phyloP scores from a whole-genome alignment of 495 filamentous ascomycete species.

The Rostrohypoxylon terebratum region DNA sequence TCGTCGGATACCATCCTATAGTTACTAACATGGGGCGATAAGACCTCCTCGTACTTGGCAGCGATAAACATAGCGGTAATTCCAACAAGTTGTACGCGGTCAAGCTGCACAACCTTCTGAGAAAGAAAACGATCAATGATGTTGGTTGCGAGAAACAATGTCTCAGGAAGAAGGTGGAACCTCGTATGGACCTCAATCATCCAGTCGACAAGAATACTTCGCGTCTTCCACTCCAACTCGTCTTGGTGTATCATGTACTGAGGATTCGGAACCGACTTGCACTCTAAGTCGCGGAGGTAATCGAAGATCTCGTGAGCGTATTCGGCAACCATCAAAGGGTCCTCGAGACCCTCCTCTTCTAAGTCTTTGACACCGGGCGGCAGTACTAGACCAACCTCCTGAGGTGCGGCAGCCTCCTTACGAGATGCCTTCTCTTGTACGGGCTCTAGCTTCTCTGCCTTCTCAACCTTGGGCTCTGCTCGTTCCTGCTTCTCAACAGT shows the following conservation, averaged over 20 bases:
- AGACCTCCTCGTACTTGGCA: slow-evolving; percentile 97
- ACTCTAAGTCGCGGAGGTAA: slow-evolving; percentile 89
- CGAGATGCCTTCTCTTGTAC: slow-evolving; percentile 75
- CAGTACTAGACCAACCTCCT: slow-evolving; percentile 44
- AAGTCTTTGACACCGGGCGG: slow-evolving; percentile 71
- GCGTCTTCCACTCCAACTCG: slow-evolving; percentile 97
- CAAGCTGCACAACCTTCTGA: slow-evolving; percentile 90
- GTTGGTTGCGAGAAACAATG: slow-evolving; percentile 95
- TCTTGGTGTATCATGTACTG: slow-evolving; percentile 94
- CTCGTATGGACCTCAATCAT: slow-evolving; percentile 97
- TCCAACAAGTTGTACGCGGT: slow-evolving; percentile 94
- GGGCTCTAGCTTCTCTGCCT: slow-evolving; percentile 55
- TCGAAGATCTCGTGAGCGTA: slow-evolving; percentile 98
- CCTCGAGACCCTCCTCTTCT: slow-evolving; percentile 87
- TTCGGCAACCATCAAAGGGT: slow-evolving; percentile 97
- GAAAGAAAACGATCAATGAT: slow-evolving; percentile 98
- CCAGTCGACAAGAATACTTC: slow-evolving; percentile 98
- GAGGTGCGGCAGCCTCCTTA: slow-evolving; percentile 79
- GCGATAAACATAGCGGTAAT: slow-evolving; percentile 99
- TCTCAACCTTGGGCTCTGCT: slow-evolving; percentile 54
- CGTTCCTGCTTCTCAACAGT: slow-evolving; percentile 50
- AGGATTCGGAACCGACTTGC: slow-evolving; percentile 85
- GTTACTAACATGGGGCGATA: slow-evolving; percentile 95
- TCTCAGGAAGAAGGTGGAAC: slow-evolving; percentile 97
- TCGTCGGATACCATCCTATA: slow-evolving; percentile 97